phyloP scores from a whole-genome alignment of 192 early-diverging fungal species.

The Chytriomyces sp. region DNA sequence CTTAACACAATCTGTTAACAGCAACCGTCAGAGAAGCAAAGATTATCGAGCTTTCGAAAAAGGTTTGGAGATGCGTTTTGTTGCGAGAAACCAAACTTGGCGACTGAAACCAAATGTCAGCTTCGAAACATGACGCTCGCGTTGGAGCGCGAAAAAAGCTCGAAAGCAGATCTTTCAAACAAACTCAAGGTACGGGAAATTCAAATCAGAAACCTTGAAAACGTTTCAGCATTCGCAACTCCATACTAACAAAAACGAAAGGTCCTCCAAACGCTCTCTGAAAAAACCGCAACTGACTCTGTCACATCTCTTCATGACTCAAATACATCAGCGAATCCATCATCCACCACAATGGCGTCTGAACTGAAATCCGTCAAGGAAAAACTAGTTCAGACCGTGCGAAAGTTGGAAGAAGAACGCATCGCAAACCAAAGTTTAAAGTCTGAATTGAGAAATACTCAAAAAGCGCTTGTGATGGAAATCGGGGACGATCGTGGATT shows the following conservation, averaged over 20 bases:
- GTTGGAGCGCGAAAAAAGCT: conserved; percentile 21
- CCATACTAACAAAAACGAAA: no score
- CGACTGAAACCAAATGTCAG: background rate
- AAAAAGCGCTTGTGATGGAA: conserved; percentile 33
- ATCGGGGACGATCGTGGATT: conserved; percentile 4
- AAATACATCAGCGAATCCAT: background rate
- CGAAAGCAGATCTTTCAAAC: conserved; percentile 22
- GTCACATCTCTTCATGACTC: background rate
- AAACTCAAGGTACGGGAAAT: conserved; percentile 24
- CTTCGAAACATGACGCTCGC: conserved; percentile 25
- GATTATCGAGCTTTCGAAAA: conserved; percentile 34
- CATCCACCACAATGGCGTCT: background rate
- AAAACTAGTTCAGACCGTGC: background rate
- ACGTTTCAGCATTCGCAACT: background rate
- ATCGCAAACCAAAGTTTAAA: conserved; percentile 3
- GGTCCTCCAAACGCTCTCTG: background rate
- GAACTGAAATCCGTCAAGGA: conserved; percentile 17
- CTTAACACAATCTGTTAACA: background rate
- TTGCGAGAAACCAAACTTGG: background rate
- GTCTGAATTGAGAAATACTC: conserved; percentile 17
- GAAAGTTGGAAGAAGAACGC: conserved; percentile 34
- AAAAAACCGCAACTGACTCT: background rate
- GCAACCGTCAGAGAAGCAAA: conserved; percentile 29
- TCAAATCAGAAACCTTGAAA: background rate
- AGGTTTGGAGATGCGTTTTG: conserved; percentile 19